Evolutionary conservation across 179 eudicot species (phyloP), one percentile per base, ranked within the genome.

Genomic region (Sideroxylon spinosum): DNA sequence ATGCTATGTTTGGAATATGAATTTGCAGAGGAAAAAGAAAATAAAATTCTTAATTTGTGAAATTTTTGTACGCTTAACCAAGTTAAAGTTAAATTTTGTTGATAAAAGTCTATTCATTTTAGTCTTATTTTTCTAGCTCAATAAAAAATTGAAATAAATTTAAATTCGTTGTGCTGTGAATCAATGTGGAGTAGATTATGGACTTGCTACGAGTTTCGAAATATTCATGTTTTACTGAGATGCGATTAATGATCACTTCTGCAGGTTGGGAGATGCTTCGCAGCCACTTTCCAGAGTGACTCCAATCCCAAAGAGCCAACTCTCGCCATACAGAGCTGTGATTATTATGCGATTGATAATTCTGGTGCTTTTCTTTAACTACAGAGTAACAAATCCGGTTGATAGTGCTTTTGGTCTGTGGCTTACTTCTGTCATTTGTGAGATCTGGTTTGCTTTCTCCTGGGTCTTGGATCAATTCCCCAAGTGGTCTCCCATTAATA

Each of bases 401-500:
- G 89, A 90, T 19, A 91, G 91, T 80, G 97, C 98, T 29, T 91
- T 78, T 86, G 92, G 87, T 46, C 81, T 94, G 82, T 94, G 98
- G 98, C 86, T 94, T 76, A 90, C 91, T 78, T 92, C 98, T 69
- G 98, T 94, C 78, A 87, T 94, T 78, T 94, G 98, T 87, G 98
- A 94, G 85, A 85, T 94, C 68, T 94, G 98, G 98, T 94, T 93
- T 84, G 98, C 97, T 53, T 73, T 90, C 71, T 92, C 98, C 11
- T 94, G 98, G 98, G 88, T 94, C 64, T 85, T 94, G 73, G 98
- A 94, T 88, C 98, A 94, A 86, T 94, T 94, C 81, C 98, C 97
- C 32, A 94, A 94, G 84, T 94, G 98, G 98, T 84, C 75, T 53
- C 98, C 98, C 19, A 81, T 94, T 80, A 92, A 92, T 79, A 78